Percentiles rank a stretch among this genome's conserved stretches.
Conservation (phyloP, 1,284 basidiomycete species). For the Apiotrichum gracile region DNA sequence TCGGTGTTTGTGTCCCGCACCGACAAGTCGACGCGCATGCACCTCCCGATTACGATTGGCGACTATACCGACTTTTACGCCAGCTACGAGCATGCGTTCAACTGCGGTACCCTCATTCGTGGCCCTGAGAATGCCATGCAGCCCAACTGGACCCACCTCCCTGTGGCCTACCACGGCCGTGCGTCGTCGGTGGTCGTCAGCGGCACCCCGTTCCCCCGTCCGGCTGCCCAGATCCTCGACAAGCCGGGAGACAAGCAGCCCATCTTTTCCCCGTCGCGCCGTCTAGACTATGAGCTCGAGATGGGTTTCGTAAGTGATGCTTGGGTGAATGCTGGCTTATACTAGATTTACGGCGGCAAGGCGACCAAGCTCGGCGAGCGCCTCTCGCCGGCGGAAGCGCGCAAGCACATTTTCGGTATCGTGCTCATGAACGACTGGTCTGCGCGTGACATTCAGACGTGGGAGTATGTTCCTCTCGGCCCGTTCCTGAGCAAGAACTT, state of each 20-base stretch:
- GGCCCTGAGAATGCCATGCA: constrained; percentile 18
- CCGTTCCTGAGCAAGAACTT: constrained; percentile 30
- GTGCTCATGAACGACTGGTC: constrained; percentile 29
- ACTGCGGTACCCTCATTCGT: constrained; percentile 22
- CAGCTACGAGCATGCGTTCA: constrained; percentile 21
- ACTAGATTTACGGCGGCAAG: constrained; percentile 16
- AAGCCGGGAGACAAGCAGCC: constrained; percentile 19
- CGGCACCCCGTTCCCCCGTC: constrained; percentile 23
- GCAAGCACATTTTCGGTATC: constrained; percentile 21
- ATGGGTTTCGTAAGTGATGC: too few species aligned
- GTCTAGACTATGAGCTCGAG: constrained; percentile 29
- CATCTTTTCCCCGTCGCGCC: constrained; percentile 16
- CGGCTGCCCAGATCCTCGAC: constrained; percentile 20
- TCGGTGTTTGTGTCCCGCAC: constrained; percentile 8
- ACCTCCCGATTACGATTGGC: constrained; percentile 15
- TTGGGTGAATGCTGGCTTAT: too few species aligned
- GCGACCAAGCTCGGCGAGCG: constrained; percentile 18
- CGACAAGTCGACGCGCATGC: constrained; percentile 4
- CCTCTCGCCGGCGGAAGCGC: constrained; percentile 14
- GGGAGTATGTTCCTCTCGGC: constrained; percentile 21
- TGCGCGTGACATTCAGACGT: constrained; percentile 24
- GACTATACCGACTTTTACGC: constrained; percentile 24
- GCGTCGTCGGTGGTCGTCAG: constrained; percentile 17
- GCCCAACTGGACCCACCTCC: constrained; percentile 25
- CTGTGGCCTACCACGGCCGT: constrained; percentile 26